phyloP scores from a whole-genome alignment of 495 filamentous ascomycete species.

The Hapsidospora chrysogenum region DNA sequence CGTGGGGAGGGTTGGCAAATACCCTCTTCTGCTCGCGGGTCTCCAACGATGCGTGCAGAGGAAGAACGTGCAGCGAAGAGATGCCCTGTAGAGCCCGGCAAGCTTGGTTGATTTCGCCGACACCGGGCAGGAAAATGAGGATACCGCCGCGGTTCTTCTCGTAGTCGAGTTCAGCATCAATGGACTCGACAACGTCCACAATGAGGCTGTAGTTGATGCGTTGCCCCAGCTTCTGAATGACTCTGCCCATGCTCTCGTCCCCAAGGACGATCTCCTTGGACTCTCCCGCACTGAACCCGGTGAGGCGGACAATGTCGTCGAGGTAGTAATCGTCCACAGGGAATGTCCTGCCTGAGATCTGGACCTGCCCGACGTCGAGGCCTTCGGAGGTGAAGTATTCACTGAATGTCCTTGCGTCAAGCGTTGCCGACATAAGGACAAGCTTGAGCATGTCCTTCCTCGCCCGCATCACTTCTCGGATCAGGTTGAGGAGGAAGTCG shows the following conservation, averaged over 20 bases:
- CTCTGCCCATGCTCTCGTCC: conserved; percentile 37
- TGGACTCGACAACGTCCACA: conserved; percentile 55
- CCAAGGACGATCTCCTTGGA: conserved; percentile 11
- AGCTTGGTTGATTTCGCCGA: conserved; percentile 73
- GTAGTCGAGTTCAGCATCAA: conserved; percentile 51
- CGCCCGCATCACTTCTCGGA: conserved; percentile 64
- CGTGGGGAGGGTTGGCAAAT: conserved; percentile 57
- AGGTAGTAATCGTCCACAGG: conserved; percentile 83
- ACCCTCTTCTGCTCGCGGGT: conserved; percentile 76
- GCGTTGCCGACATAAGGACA: conserved; percentile 93
- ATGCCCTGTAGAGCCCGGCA: conserved; percentile 50
- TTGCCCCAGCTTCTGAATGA: conserved; percentile 61
- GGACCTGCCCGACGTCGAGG: conserved; percentile 53
- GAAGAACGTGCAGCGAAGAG: conserved; percentile 63
- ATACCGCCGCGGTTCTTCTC: conserved; percentile 62
- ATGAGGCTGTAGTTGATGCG: conserved; percentile 89
- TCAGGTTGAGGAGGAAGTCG: conserved; percentile 77
- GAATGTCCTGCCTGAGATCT: conserved; percentile 79
- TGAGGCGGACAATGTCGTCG: conserved; percentile 71
- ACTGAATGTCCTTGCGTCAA: conserved; percentile 77
- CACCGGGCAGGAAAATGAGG: conserved; percentile 79
- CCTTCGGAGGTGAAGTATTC: conserved; percentile 58
- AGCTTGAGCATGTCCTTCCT: conserved; percentile 67
- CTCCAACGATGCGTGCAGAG: conserved; percentile 81
- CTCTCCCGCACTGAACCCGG: conserved; percentile 41